Conservation (phyloP, 331 rosid species). For the Telfairia occidentalis region DNA sequence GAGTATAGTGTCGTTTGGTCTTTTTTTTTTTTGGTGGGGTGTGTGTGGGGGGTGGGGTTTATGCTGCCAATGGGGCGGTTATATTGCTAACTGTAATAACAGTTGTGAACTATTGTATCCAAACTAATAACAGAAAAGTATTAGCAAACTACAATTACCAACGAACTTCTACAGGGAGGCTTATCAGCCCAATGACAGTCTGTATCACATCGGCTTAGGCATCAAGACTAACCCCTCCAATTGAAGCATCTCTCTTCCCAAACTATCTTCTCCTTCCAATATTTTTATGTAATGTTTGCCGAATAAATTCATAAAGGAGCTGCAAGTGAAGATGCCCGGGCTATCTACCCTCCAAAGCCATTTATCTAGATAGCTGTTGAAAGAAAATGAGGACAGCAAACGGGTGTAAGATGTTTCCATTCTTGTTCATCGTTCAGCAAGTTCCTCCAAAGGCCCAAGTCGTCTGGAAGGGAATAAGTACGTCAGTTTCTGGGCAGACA, state of each 20-base stretch:
- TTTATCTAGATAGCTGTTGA: neutral
- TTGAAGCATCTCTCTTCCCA: neutral
- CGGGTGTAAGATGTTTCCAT: too few species aligned
- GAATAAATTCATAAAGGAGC: neutral
- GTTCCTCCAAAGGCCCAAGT: neutral
- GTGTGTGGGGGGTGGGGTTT: neutral
- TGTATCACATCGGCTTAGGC: neutral
- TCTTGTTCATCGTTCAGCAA: neutral
- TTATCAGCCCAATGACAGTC: neutral
- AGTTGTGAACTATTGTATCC: neutral
- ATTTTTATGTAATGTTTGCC: neutral
- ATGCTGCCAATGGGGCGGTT: neutral
- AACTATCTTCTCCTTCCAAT: too few species aligned
- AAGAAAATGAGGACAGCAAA: neutral
- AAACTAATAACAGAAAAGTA: neutral
- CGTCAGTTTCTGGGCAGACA: neutral
- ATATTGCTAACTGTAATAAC: neutral
- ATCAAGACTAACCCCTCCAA: neutral
- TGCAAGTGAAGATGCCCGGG: neutral
- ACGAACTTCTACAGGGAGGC: neutral
- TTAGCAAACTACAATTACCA: neutral
- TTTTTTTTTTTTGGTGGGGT: too few species aligned
- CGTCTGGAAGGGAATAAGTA: neutral
- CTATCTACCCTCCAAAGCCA: neutral
- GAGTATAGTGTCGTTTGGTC: neutral